Conservation (phyloP, 75 land plant species). For the Picea sitchensis region DNA sequence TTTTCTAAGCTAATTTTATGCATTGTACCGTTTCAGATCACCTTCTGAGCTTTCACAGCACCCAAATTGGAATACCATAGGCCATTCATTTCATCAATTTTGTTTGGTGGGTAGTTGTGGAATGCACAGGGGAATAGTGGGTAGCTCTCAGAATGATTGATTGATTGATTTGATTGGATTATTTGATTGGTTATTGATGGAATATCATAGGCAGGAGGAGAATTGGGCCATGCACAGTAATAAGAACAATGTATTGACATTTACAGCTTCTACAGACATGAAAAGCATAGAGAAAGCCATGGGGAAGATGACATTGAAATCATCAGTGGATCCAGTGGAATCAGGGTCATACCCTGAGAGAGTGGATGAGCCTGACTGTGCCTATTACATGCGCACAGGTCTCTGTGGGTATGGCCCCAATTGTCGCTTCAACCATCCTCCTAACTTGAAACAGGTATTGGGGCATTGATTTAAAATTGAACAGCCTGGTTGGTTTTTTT, state of each 20-base stretch:
- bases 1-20: no score
- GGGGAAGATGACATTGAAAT: slow-evolving; percentile 7
- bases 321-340: slow-evolving; percentile 12
- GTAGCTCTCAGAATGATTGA: background rate
- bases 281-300: background rate
- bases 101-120: slow-evolving; percentile 9
- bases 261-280: no score
- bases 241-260: no score
- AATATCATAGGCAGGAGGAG: slow-evolving; percentile 1
- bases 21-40: slow-evolving; percentile 5
- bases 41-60: background rate
- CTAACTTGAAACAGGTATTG: slow-evolving; percentile 20
- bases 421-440: slow-evolving; percentile 71
- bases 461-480: slow-evolving; percentile 4
- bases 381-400: slow-evolving; percentile 72
- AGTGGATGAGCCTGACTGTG: slow-evolving; percentile 67
- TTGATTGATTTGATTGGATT: background rate
- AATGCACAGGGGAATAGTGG: background rate
- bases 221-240: background rate
- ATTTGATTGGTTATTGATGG: background rate
- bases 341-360: slow-evolving; percentile 55
- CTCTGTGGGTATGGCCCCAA: slow-evolving; percentile 61
- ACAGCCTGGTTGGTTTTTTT: background rate
- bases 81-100: background rate
- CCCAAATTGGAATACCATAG: background rate